Evolutionary conservation across 768 basidiomycete genomes (phyloP), one percentile per base, ranked within the genome.

Genomic region (Pleurotus citrinopileatus): DNA sequence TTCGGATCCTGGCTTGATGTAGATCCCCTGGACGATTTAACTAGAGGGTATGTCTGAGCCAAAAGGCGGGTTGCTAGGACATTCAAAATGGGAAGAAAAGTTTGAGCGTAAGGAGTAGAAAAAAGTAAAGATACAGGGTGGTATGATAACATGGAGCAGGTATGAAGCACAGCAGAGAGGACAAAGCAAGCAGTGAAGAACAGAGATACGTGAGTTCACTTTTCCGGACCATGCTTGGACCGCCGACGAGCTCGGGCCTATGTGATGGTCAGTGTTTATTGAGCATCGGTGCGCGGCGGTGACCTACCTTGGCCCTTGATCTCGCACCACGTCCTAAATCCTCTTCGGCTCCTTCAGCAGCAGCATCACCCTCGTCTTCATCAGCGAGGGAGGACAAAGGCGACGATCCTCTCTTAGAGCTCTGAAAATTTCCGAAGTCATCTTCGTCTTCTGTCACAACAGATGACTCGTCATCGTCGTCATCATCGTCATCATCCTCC

Each of bases 401-500:
- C 53, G 60, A 55, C 27, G 15, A 17, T 37, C 17, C 48, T 19
- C 29, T 50, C 29, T 36, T 50, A 3, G 48, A 50, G 48, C 48
- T 50, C 34, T 17, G 6, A 20, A 32, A n/a, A n/a, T 50, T 37
- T 36, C 22, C 48, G 13, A 34, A 23, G 23, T 55, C 63, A 25
- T 48, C 64, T 22, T 58, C 71, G 54, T 71, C 68, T 40, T 70
- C 71, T 4, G 60, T 59, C 50, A 52, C 60, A 29, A 63, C 65
- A 3, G 57, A 57, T 51, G 59, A 62, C 22, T 52, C 62, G 12
- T 64, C 61, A 9, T 59, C 63, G 4, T 71, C 72, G 13, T 75
- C 74, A 17, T 73, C 75, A n/a, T 76, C 73, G 12, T 70, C 70
- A n/a, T 71, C 70, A 29, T 73, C 72, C 61, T 60, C 64, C 71